Base-by-base conservation (phyloP, 1,139 yeast species). In the Yamadazyma atlantica region DNA sequence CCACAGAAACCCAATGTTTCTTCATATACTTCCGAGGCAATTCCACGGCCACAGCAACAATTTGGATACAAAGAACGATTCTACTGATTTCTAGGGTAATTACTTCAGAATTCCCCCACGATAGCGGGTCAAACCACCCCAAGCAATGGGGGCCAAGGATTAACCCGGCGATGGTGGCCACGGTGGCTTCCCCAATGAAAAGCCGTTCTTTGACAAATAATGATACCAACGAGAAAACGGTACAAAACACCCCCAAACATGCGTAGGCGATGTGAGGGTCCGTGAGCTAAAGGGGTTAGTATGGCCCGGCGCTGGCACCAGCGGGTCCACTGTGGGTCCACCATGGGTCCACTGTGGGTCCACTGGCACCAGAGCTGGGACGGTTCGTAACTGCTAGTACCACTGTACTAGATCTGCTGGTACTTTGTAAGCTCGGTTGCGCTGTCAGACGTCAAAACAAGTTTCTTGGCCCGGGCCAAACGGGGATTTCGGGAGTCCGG, bases 1-100 rank as follows among this genome's bases (percentile, higher is more conserved):
- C 64, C 21, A 92, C 94, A 1, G 96, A 85, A 12, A 80, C 50
- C 95, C 96, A 88, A 59, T 92, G 98, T 51, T 80, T 83, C 51
- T 82, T 73, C 92, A 92, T 86, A 61, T 92, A 92, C 58, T 88
- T 88, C 48, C 87, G 81, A 14, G 98, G 98, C 61, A 92, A 70
- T 63, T 92, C 97, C 29, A 92, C 97, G 1, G 98, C 96, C 33
- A 90, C 97, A 10, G 97, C 97, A 52, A 92, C 95, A 53, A 92
- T 92, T 66, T 92, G 97, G 38, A 92, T 80, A 58, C 95, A 86
- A 51, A 92, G 67, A 10, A 90, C 95, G 17, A 92, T 80, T 44
- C 98, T 75, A 45, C 95, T 84, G 19, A 92, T 74, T 57, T 92
- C 98, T 46, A 92, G 67, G 0, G 98, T 92, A 46, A 92, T 82